A percentile compares a stretch with the other conserved stretches of the same genome.
Conservation (phyloP, 2,329 filamentous ascomycete species). For the Botryotinia calthae region DNA sequence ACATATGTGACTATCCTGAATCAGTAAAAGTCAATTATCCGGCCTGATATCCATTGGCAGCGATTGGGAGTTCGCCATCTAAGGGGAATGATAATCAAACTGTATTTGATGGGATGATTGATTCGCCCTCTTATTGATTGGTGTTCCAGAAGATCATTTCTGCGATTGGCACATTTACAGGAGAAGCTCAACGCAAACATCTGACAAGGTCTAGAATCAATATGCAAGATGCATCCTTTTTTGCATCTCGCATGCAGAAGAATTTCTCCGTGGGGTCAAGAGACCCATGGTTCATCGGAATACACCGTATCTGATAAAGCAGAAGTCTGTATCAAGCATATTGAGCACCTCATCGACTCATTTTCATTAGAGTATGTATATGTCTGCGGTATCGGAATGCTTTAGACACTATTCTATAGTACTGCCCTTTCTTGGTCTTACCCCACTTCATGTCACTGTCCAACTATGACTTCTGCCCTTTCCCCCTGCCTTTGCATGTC, state of each 20-base stretch:
- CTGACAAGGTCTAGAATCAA: not conserved
- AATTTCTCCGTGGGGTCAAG: not conserved
- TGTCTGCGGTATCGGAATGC: slow-evolving; percentile 8
- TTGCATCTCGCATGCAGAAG: not conserved
- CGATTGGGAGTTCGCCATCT: not conserved
- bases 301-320: not conserved
- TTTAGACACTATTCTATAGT: not conserved
- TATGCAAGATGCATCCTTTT: not conserved
- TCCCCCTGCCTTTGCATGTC: not conserved
- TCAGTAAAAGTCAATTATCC: not conserved
- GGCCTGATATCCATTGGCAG: not conserved
- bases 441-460: not conserved
- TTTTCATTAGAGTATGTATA: not conserved
- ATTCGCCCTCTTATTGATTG: not conserved
- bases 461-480: not conserved
- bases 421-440: not conserved
- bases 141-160: not conserved
- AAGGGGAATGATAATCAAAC: not conserved
- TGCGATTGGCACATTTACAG: not conserved
- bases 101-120: not conserved
- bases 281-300: not conserved
- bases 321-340: not conserved
- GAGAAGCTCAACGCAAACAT: not conserved
- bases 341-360: not conserved
- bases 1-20: not conserved